phyloP scores from a whole-genome alignment of 2,329 filamentous ascomycete genomes.

The Spiromastix sp. region DNA sequence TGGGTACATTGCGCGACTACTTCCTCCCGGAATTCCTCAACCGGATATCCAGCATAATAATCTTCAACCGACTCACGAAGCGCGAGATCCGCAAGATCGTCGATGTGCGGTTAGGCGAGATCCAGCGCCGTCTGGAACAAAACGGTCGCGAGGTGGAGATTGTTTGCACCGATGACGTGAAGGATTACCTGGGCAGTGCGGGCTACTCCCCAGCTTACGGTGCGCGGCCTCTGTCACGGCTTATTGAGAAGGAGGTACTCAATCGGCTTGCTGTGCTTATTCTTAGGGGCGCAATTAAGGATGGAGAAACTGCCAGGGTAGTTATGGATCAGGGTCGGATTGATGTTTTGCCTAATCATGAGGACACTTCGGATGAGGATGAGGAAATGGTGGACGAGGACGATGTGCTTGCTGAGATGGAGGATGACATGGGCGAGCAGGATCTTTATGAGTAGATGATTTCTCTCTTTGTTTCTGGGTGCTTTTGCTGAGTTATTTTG shows the following conservation, averaged over 20 bases:
- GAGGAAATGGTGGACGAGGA: constrained; percentile 66
- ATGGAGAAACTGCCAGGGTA: constrained; percentile 75
- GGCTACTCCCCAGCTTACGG: constrained; percentile 95
- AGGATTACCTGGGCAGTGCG: constrained; percentile 81
- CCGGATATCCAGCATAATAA: constrained; percentile 89
- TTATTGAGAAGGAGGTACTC: constrained; percentile 96
- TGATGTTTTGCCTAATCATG: constrained; percentile 74
- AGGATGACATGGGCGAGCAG: constrained; percentile 47
- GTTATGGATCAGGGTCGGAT: constrained; percentile 72
- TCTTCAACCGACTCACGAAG: constrained; percentile 93
- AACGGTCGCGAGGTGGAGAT: constrained; percentile 84
- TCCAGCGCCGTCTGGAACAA: constrained; percentile 77
- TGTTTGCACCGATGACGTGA: constrained; percentile 70
- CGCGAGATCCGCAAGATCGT: constrained; percentile 91
- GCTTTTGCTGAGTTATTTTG: not conserved
- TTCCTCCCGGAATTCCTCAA: constrained; percentile 98
- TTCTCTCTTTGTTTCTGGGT: not conserved
- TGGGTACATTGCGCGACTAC: constrained; percentile 82
- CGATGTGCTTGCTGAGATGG: constrained; percentile 63
- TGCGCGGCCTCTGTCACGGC: constrained; percentile 72
- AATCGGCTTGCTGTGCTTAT: constrained; percentile 90
- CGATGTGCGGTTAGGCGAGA: constrained; percentile 75
- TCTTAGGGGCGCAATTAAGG: constrained; percentile 69
- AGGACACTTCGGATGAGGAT: constrained; percentile 50
- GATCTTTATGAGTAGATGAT: constrained; percentile 51